These are phyloP conservation scores for Phoma sp. DNA, from an alignment of 2,329 filamentous ascomycete genomes.

Conservation along the genomic window DNA sequence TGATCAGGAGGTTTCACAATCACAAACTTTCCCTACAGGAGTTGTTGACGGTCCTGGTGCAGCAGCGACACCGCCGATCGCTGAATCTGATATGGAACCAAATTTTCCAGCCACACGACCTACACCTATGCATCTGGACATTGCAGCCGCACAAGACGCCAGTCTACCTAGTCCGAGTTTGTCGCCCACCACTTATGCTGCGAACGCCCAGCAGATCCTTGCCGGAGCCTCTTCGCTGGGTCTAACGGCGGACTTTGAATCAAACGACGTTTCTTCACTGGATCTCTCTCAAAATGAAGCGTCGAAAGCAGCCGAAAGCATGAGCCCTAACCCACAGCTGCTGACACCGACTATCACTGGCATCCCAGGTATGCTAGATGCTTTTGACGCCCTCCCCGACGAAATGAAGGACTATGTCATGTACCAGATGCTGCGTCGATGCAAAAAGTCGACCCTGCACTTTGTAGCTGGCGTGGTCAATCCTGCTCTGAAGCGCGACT, in stretches of 20 bases:
- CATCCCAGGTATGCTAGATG: constrained; percentile 83
- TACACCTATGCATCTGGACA: constrained; percentile 64
- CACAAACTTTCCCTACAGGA: constrained; percentile 33
- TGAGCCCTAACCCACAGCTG: constrained; percentile 41
- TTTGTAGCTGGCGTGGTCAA: constrained; percentile 91
- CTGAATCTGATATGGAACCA: constrained; percentile 72
- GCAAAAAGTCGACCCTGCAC: constrained; percentile 84
- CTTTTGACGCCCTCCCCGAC: constrained; percentile 87
- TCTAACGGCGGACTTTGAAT: constrained; percentile 40
- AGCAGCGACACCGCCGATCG: constrained; percentile 77
- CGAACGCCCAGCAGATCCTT: constrained; percentile 56
- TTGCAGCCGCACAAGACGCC: constrained; percentile 79
- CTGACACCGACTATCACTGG: constrained; percentile 65
- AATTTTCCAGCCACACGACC: constrained; percentile 49
- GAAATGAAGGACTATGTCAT: constrained; percentile 96
- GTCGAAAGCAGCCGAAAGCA: constrained; percentile 20
- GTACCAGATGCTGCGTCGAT: constrained; percentile 90
- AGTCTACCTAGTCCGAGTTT: constrained; percentile 93
- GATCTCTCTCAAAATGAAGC: constrained; percentile 38
- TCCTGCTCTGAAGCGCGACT: constrained; percentile 92
- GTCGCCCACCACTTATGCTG: constrained; percentile 85
- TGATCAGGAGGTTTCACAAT: constrained; percentile 23
- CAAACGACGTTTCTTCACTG: constrained; percentile 46
- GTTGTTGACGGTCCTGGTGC: constrained; percentile 54
- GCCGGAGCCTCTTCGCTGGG: constrained; percentile 32